phyloP scores from a whole-genome alignment of 2,329 filamentous ascomycete species.

The Exophiala mesophila region DNA sequence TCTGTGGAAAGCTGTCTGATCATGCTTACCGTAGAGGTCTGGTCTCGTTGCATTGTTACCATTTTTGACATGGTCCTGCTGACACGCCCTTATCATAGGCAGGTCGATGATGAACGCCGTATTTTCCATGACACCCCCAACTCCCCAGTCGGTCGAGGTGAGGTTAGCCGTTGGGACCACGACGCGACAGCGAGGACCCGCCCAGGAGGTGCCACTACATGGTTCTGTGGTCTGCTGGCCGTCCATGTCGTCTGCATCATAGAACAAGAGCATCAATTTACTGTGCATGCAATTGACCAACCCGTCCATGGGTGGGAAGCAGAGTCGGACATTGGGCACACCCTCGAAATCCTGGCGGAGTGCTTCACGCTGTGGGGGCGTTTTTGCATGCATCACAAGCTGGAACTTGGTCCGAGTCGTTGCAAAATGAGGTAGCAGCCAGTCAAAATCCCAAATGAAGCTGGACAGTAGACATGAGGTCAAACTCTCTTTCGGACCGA shows the following conservation, averaged over 20 bases:
- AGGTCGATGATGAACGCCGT: slow-evolving; percentile 90
- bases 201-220: not conserved
- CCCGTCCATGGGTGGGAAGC: slow-evolving; percentile 76
- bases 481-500: slow-evolving; percentile 77
- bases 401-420: slow-evolving; percentile 56
- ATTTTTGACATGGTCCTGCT: not conserved
- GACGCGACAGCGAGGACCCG: slow-evolving; percentile 48
- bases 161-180: slow-evolving; percentile 86
- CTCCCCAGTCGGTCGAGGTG: slow-evolving; percentile 83
- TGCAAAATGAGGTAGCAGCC: slow-evolving; percentile 70
- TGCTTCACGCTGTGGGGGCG: slow-evolving; percentile 38
- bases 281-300: slow-evolving; percentile 79
- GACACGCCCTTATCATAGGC: slow-evolving; percentile 43
- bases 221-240: not conserved
- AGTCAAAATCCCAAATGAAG: slow-evolving; percentile 79
- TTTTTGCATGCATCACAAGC: slow-evolving; percentile 58
- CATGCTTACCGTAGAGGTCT: not conserved
- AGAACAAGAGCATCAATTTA: slow-evolving; percentile 87
- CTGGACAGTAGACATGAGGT: slow-evolving; percentile 77
- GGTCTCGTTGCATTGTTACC: slow-evolving; percentile 30
- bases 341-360: slow-evolving; percentile 37
- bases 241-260: slow-evolving; percentile 32
- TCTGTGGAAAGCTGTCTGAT: slow-evolving; percentile 56
- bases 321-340: slow-evolving; percentile 56
- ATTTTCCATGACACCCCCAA: slow-evolving; percentile 79